A percentile compares a stretch with the other conserved stretches of the same genome.
phyloP scores from a whole-genome alignment of 495 filamentous ascomycete genomes.

The Penicillium subrubescens region DNA sequence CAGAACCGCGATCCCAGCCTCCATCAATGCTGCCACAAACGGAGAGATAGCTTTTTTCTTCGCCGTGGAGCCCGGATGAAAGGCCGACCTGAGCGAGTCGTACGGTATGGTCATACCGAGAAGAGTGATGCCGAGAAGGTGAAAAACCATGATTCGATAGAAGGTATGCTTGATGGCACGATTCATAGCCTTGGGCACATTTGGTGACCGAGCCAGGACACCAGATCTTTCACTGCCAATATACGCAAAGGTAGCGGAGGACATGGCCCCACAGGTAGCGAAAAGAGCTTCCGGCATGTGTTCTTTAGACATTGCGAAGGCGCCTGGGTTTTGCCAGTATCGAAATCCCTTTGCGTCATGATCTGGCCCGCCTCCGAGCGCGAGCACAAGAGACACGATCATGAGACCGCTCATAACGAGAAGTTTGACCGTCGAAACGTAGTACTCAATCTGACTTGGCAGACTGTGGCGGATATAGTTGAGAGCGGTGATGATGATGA shows the following conservation, averaged over 20 bases:
- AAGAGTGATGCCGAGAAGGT: slow-evolving; percentile 54
- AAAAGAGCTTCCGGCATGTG: slow-evolving; percentile 53
- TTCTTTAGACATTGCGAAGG: slow-evolving; percentile 24
- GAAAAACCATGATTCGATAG: slow-evolving; percentile 81
- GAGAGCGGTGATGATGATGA: slow-evolving; percentile 60
- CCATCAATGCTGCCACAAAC: slow-evolving; percentile 60
- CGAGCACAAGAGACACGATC: slow-evolving; percentile 69
- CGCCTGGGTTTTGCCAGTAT: slow-evolving; percentile 61
- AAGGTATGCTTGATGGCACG: slow-evolving; percentile 75
- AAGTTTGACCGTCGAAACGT: slow-evolving; percentile 63
- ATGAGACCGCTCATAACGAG: slow-evolving; percentile 66
- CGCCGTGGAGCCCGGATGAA: slow-evolving; percentile 21
- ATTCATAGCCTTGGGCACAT: slow-evolving; percentile 71
- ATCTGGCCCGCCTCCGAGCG: slow-evolving; percentile 68
- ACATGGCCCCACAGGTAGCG: slow-evolving; percentile 69
- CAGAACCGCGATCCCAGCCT: slow-evolving; percentile 51
- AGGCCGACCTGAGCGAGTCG: slow-evolving; percentile 47
- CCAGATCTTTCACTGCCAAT: slow-evolving; percentile 82
- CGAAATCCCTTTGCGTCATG: slow-evolving; percentile 66
- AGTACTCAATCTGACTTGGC: slow-evolving; percentile 55
- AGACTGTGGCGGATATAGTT: slow-evolving; percentile 58
- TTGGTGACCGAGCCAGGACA: slow-evolving; percentile 64
- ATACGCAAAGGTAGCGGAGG: slow-evolving; percentile 78
- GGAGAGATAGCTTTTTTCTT: slow-evolving; percentile 52
- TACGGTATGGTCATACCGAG: slow-evolving; percentile 59